These are phyloP conservation scores for Hypomyces rosellus DNA, from an alignment of 2,329 filamentous ascomycete genomes.

Conservation along the genomic window DNA sequence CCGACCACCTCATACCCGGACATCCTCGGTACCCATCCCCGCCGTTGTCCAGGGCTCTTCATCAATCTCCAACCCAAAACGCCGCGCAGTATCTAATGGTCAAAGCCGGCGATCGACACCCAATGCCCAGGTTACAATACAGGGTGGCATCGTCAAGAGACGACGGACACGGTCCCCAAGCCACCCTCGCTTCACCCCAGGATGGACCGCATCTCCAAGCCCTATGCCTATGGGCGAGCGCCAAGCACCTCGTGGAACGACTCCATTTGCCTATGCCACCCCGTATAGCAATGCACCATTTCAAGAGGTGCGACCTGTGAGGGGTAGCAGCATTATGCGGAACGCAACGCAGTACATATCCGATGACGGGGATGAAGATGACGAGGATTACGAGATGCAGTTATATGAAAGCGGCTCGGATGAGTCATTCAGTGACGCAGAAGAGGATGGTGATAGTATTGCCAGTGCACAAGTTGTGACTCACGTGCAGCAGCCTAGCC, in stretches of 20 bases:
- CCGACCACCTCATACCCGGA: conserved; percentile 44
- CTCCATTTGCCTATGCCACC: conserved; percentile 68
- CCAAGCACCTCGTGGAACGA: conserved; percentile 29
- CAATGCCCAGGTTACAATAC: conserved; percentile 18
- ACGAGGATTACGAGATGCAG: conserved; percentile 16
- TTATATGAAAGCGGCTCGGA: conserved; percentile 16
- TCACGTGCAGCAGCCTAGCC: conserved; percentile 17
- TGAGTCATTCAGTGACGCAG: conserved; percentile 12
- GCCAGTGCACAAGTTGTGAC: conserved; percentile 21
- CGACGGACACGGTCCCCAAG: conserved; percentile 55
- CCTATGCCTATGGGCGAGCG: conserved; percentile 33
- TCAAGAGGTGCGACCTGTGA: conserved; percentile 31
- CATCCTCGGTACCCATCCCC: conserved; percentile 44
- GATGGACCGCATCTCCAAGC: conserved; percentile 46
- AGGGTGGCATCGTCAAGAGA: conserved; percentile 36
- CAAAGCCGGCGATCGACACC: conserved; percentile 29
- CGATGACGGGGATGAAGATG: conserved; percentile 29
- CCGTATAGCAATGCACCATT: conserved; percentile 59
- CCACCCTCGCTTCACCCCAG: conserved; percentile 46
- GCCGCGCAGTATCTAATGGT: conserved; percentile 41
- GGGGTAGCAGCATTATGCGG: conserved; percentile 24
- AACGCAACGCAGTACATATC: conserved; percentile 25
- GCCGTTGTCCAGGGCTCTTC: conserved; percentile 34
- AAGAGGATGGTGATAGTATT: conserved; percentile 15
- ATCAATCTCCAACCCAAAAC: conserved; percentile 28